phyloP scores from a whole-genome alignment of 75 land plant genomes.

The Cunninghamia lanceolata region DNA sequence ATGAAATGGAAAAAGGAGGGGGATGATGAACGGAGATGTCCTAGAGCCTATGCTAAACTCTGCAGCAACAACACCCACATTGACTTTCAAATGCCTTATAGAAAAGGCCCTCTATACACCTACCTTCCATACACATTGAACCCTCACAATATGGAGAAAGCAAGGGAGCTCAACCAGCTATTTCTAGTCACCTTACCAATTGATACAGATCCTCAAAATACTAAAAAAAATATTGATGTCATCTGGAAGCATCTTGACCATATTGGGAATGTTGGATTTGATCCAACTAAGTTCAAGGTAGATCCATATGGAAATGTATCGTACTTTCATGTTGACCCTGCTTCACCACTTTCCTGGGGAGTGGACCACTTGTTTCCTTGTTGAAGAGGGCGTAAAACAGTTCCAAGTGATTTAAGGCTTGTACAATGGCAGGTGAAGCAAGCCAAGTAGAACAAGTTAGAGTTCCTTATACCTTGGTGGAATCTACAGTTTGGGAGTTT shows the following conservation, averaged over 20 bases:
- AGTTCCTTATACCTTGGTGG: conserved; percentile 97
- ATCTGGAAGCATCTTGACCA: conserved; percentile 94
- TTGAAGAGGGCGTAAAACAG: conserved; percentile 90
- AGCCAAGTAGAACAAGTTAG: conserved; percentile 67
- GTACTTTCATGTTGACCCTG: conserved; percentile 82
- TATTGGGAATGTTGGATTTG: conserved; percentile 99
- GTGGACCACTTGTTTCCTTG: conserved; percentile 99
- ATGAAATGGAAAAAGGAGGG: conserved; percentile 63
- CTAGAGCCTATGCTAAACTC: conserved; percentile 79
- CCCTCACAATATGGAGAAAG: conserved; percentile 40
- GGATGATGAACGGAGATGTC: conserved; percentile 67
- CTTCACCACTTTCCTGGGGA: conserved; percentile 96
- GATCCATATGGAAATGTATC: conserved; percentile 96
- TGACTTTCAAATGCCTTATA: conserved; percentile 36
- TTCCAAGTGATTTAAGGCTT: conserved; percentile 72
- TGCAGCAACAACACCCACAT: conserved; percentile 38
- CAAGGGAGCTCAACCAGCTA: conserved; percentile 56
- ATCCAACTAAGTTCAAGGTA: conserved; percentile 83
- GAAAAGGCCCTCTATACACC: conserved; percentile 71
- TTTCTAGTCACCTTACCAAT: conserved; percentile 63
- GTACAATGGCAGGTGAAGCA: conserved; percentile 82
- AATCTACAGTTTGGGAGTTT: conserved; percentile 88
- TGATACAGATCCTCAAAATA: conserved; percentile 48
- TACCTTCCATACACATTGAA: conserved; percentile 62
- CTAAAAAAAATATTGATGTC: conserved; percentile 48